Evolutionary conservation across 2,329 filamentous ascomycete genomes (phyloP), one percentile per base, ranked within the genome.

Genomic region (Penicillium sp.): DNA sequence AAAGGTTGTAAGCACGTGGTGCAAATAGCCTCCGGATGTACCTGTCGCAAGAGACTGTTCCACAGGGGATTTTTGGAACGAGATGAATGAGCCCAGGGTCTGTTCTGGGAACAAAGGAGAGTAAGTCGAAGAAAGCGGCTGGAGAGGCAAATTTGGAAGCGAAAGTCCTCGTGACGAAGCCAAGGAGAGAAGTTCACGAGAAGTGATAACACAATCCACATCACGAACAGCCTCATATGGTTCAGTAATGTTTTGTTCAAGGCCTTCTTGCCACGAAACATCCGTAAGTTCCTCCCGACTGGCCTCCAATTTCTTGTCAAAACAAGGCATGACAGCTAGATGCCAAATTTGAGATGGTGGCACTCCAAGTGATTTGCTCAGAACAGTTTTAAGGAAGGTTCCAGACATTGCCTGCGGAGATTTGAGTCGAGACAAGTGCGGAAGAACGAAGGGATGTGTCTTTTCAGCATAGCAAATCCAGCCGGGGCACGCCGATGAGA

Each of bases 381-480:
- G 78, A 0, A 90, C 85, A 0, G 92, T 93, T 76, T 99, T 99
- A 54, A 99, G 74, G 43, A 98, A 82, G 0, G 92, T 97, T 13
- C 95, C 95, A 62, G 91, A 89, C 52, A 99, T 78, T 26, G 95
- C 93, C 75, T 99, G 95, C 14, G 95, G 93, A 5, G 93, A 97
- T 74, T 98, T 99, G 62, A 98, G 83, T 50, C 86, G 86, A 57
- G 93, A 97, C 53, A 99, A 82, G 74, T 99, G 92, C 27, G 92
- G 92, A 50, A 99, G 83, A 54, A 98, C 87, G 69, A 97, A 89
- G 1, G 95, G 92, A 70, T 99, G 95, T 54, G 93, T 98, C 78
- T 99, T 98, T 75, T 99, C 95, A 26, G 93, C 93, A 70, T 99
- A 99, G 77, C 95, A 99, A 55, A 99, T 93, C 93, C 96, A 99